Base-by-base conservation (phyloP, 352 stramenopile species). In the Phytophthora cajani region DNA sequence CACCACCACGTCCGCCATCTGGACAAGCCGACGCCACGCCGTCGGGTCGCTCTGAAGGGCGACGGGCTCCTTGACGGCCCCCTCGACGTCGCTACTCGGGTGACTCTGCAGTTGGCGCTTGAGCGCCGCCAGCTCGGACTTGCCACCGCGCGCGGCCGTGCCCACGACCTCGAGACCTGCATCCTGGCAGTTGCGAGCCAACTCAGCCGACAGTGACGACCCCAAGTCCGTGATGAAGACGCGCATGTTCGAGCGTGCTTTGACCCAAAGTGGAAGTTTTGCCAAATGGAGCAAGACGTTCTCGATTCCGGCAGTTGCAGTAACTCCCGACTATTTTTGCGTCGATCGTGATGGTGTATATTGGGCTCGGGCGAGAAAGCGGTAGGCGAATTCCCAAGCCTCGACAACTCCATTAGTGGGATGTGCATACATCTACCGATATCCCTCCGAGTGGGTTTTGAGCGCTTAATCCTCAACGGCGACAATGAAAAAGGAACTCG, bases 201-300 rank as follows among this genome's bases (percentile, higher is more conserved):
- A 74, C 60, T 92, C 80, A 0, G 72, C 58, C 14, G 78, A 78
- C 16, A 95, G 63, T 30, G 85, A 88, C 27, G 84, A 89, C 32
- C 81, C 75, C 56, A 95, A 68, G 55, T 92, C 82, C 14, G 82
- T 78, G 69, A 95, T 81, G 72, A 95, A 93, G 62, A 95, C 79
- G 51, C 84, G 84, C 86, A 91, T 92, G 19, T 8, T 68, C 33
- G 38, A 44, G 38, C 11, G 1, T 47, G 40, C n/a, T 23, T 40
- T 47, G 27, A 49, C 53, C 21, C 58, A 14, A 16, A 50, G 53
- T 50, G 38, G 38, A 54, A n/a, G 36, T 47, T 16, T 53, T 52
- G 44, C 14, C n/a, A 36, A 52, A 38, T 10, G 7, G 44, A 25
- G n/a, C 52, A 63, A 42, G 10, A 14, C 11, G 36, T 14, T 42